phyloP scores from a whole-genome alignment of 768 basidiomycete species.

The Auriculariales sp. region DNA sequence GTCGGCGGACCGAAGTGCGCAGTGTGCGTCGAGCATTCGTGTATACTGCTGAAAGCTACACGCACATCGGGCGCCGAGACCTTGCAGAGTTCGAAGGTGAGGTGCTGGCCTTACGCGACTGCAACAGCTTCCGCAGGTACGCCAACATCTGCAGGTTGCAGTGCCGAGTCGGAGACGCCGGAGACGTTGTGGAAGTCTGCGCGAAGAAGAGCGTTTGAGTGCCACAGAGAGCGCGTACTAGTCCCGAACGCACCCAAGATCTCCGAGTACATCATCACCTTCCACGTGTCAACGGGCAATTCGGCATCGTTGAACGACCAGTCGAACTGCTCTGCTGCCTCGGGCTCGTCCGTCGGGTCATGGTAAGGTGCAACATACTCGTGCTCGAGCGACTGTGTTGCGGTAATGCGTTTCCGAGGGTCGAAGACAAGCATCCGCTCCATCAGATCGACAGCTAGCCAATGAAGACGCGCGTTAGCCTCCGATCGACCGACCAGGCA shows the following conservation, averaged over 20 bases:
- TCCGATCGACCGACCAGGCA: constrained; percentile 1
- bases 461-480: not conserved
- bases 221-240: not conserved
- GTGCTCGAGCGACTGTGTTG: constrained; percentile 77
- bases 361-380: constrained; percentile 96
- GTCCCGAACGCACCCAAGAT: constrained; percentile 63
- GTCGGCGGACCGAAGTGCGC: no score
- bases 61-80: not conserved
- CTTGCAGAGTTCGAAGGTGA: not conserved
- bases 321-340: constrained; percentile 87
- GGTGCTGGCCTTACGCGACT: not conserved
- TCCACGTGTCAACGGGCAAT: constrained; percentile 97
- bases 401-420: constrained; percentile 91
- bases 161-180: not conserved
- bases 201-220: not conserved
- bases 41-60: not conserved
- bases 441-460: constrained; percentile 76
- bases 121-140: not conserved
- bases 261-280: constrained; percentile 99
- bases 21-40: not conserved
- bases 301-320: constrained; percentile 99
- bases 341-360: constrained; percentile 95
- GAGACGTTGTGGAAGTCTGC: constrained; percentile 13
- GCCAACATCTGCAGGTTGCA: not conserved
- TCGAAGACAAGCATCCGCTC: constrained; percentile 99